These are phyloP conservation scores for Spizellomyces punctatus DNA, from an alignment of 192 early-diverging fungal species.

Conservation along the genomic window DNA sequence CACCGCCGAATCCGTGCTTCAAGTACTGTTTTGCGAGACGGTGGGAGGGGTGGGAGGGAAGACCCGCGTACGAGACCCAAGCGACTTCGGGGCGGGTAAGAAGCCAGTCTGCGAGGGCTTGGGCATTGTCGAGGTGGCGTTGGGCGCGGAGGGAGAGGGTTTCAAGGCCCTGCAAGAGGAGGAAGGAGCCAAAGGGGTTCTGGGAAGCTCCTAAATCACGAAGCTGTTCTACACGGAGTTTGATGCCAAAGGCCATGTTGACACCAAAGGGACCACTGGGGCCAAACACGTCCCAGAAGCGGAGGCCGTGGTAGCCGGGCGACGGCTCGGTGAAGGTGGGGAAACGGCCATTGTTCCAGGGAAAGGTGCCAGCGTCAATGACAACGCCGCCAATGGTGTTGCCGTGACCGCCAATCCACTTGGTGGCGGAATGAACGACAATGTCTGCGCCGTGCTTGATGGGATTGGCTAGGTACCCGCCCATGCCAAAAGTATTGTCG, in stretches of 20 bases:
- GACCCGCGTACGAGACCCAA: conserved; percentile 90
- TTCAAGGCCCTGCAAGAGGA: conserved; percentile 87
- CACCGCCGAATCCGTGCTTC: conserved; percentile 81
- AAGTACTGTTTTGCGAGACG: conserved; percentile 82
- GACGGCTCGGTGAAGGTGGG: conserved; percentile 84
- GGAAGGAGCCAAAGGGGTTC: conserved; percentile 88
- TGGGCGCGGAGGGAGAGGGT: conserved; percentile 89
- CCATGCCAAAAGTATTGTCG: conserved; percentile 96
- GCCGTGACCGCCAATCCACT: conserved; percentile 90
- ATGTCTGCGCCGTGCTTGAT: conserved; percentile 96
- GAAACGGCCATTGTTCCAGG: conserved; percentile 88
- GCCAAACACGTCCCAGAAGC: conserved; percentile 87
- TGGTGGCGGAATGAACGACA: conserved; percentile 89
- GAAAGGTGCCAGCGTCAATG: conserved; percentile 85
- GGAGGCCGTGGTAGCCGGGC: conserved; percentile 83
- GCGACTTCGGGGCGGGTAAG: conserved; percentile 68
- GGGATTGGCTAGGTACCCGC: conserved; percentile 76
- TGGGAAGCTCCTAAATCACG: conserved; percentile 84
- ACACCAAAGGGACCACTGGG: conserved; percentile 61
- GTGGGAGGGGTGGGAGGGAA: conserved; percentile 78
- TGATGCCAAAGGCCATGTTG: conserved; percentile 74
- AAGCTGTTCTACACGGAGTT: conserved; percentile 80
- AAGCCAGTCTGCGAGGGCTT: conserved; percentile 81
- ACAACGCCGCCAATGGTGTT: conserved; percentile 91
- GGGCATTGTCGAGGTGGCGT: conserved; percentile 78